Percentiles rank a stretch among this genome's conserved stretches.
These are phyloP conservation scores for Sporothrix mexicana DNA, from an alignment of 2,329 filamentous ascomycete species.

Conservation along the genomic window DNA sequence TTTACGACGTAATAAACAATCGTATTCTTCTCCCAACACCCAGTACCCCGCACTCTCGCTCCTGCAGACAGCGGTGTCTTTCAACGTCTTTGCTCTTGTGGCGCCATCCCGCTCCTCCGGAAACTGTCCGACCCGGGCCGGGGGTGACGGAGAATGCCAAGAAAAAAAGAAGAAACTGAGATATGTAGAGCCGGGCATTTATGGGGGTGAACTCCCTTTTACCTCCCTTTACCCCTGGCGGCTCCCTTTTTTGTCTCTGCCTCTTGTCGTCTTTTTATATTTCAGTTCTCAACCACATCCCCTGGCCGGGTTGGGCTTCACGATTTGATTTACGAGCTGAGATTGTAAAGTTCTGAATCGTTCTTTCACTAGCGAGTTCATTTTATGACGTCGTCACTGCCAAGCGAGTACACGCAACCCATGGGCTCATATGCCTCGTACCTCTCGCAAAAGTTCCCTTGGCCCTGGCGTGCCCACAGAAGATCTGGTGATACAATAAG, in stretches of 20 bases:
- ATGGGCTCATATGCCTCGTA: not conserved
- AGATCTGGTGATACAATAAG: constrained; percentile 7
- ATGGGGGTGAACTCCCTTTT: not conserved
- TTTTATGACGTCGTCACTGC: not conserved
- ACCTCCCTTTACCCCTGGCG: not conserved
- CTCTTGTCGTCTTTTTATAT: not conserved
- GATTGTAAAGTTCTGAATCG: too few species aligned
- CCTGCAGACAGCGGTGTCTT: not conserved
- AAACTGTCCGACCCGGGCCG: constrained; percentile 9
- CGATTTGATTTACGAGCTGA: too few species aligned
- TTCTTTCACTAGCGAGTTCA: too few species aligned
- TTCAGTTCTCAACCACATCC: not conserved
- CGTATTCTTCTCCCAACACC: too few species aligned
- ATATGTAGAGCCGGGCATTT: not conserved
- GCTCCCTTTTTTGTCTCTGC: too few species aligned
- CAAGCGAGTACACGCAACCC: not conserved
- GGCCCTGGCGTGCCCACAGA: not conserved
- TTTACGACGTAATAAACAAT: too few species aligned
- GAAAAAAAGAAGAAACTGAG: not conserved
- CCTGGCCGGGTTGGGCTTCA: too few species aligned
- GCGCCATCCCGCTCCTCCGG: constrained; percentile 7
- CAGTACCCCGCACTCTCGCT: not conserved
- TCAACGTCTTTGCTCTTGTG: constrained; percentile 8
- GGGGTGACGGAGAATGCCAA: not conserved
- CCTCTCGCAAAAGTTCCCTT: not conserved